These are phyloP conservation scores for Aspergillus melleus DNA, from an alignment of 2,329 filamentous ascomycete genomes.

Conservation along the genomic window DNA sequence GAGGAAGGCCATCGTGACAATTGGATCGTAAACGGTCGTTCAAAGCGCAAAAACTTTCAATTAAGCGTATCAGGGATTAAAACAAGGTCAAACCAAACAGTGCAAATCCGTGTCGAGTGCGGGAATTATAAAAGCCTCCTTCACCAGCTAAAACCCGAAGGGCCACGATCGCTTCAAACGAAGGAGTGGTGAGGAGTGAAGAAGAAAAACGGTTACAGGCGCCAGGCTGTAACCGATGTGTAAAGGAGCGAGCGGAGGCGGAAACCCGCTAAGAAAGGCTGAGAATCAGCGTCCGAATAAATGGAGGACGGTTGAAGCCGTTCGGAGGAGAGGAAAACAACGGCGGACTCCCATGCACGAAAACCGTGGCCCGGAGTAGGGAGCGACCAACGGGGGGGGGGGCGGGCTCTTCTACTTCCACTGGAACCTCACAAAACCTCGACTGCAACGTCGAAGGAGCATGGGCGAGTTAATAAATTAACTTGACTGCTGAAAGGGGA, in stretches of 20 bases:
- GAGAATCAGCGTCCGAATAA: slow-evolving; percentile 9
- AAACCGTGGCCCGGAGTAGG: slow-evolving; percentile 12
- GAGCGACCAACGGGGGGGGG: background rate
- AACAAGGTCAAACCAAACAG: slow-evolving; percentile 10
- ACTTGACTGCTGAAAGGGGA: slow-evolving; percentile 7
- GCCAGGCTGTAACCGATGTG: slow-evolving; percentile 13
- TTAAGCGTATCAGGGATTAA: slow-evolving; percentile 6
- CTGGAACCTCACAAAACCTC: slow-evolving; percentile 11
- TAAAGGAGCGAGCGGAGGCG: slow-evolving; percentile 9
- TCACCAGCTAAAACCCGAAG: background rate
- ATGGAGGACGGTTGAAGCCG: slow-evolving; percentile 1
- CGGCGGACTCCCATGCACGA: slow-evolving; percentile 8
- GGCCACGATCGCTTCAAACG: background rate
- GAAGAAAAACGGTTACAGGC: slow-evolving; percentile 14
- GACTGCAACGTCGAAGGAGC: slow-evolving; percentile 16
- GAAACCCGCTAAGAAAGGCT: slow-evolving; percentile 7
- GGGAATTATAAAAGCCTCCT: background rate
- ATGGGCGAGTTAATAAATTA: slow-evolving; percentile 19
- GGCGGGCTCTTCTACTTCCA: slow-evolving; percentile 12
- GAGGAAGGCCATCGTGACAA: slow-evolving; percentile 69
- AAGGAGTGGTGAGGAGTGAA: slow-evolving; percentile 10
- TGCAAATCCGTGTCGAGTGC: slow-evolving; percentile 1
- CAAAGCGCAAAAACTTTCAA: slow-evolving; percentile 18
- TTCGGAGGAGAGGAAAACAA: slow-evolving; percentile 1
- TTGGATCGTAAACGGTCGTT: slow-evolving; percentile 37